Conservation (phyloP, 176 grass and related monocot genomes). For the Cenchrus purpureus region DNA sequence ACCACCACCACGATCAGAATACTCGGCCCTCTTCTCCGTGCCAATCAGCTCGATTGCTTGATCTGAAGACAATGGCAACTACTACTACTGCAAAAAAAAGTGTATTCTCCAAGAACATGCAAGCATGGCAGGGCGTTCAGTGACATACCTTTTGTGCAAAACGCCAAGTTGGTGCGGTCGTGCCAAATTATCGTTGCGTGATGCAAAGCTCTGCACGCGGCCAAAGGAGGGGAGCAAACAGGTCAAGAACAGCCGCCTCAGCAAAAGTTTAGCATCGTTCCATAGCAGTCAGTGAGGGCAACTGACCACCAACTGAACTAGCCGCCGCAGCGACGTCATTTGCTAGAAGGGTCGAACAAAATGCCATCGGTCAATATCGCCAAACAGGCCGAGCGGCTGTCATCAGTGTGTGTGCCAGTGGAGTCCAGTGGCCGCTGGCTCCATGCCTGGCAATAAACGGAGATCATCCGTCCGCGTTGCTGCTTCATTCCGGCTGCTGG, state of each 20-base stretch:
- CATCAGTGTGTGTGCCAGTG: not conserved
- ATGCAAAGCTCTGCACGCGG: not conserved
- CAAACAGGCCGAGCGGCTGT: not conserved
- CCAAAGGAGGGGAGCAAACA: not conserved
- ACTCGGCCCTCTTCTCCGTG: not conserved
- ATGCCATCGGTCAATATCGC: conserved; percentile 19
- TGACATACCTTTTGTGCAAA: conserved; percentile 1
- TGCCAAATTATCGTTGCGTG: conserved; percentile 14
- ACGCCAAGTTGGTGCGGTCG: not conserved
- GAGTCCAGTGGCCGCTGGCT: not conserved
- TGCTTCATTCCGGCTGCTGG: conserved; percentile 1
- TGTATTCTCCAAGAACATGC: conserved; percentile 13
- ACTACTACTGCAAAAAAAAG: not conserved
- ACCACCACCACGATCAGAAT: conserved; percentile 6
- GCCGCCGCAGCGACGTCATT: conserved; percentile 36
- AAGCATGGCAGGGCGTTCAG: not conserved
- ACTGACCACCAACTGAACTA: conserved; percentile 34
- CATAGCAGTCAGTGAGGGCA: conserved; percentile 19
- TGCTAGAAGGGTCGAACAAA: not conserved
- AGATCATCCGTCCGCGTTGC: not conserved
- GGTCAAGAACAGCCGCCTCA: conserved; percentile 31
- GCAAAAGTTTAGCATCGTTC: not conserved
- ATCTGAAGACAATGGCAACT: conserved; percentile 6
- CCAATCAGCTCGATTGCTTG: not conserved
- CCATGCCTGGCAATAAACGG: not conserved